Base-by-base conservation (phyloP, 805 yeast genomes). In the Starmerella tilneyi region DNA sequence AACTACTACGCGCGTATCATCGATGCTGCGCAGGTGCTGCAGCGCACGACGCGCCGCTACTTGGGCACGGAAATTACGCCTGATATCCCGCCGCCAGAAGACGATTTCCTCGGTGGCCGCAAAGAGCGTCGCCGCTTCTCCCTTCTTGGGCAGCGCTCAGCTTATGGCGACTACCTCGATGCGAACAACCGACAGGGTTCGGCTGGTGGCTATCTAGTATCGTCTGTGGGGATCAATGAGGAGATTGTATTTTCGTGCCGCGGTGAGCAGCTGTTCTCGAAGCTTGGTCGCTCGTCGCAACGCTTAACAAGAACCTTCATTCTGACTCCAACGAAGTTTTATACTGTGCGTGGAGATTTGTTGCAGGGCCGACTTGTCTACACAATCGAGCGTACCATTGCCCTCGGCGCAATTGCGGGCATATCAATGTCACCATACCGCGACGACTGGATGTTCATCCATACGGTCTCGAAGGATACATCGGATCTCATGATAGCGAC, bases 41-140 rank as follows among this genome's bases (percentile, higher is more conserved):
- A 72, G 42, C 86, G 83, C 49, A 89, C 94, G 20, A 82, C 84
- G 62, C 76, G 84, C 60, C 82, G 72, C 55, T 89, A 83, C 54
- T 81, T 86, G 60, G 70, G 88, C 38, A 76, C 96, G 60, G 96
- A 89, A 56, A 74, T 77, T 50, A 96, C 96, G 46, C 79, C 79
- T 27, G 71, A 72, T 16, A 62, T 86, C 27, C 51, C 54, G 4
- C 57, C 60, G 1, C 56, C 56, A 16, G 45, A 53, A 5, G 60
- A 56, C 40, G 33, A 27, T 9, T 52, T 45, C 31, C 68, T 88
- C 37, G 78, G 72, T 19, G 79, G 80, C 27, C 72, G 82, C 57
- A 92, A 92, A 59, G 92, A 92, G 61, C 82, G 98, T 66, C 77
- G 98, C 59, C 67, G 92, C 41, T 74, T 86, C 73, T 83, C 94